phyloP scores from a whole-genome alignment of 2,329 filamentous ascomycete species.

The Volutella citrinella region DNA sequence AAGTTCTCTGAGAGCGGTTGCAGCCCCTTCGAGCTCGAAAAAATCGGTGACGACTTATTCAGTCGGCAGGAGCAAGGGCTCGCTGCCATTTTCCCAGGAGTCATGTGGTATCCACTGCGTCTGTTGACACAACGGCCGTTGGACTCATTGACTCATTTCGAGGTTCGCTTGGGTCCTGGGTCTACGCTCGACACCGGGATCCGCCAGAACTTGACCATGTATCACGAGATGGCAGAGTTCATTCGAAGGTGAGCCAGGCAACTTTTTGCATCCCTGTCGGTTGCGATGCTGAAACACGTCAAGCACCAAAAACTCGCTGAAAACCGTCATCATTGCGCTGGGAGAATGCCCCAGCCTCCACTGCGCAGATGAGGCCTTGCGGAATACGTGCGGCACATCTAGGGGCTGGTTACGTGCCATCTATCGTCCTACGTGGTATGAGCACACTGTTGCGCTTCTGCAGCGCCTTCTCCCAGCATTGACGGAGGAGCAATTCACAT shows the following conservation, averaged over 20 bases:
- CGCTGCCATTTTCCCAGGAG: not conserved
- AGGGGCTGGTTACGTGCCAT: not conserved
- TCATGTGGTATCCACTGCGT: constrained; percentile 1
- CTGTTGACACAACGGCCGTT: not conserved
- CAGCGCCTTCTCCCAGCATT: not conserved
- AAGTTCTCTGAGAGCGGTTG: not conserved
- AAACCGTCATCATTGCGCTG: not conserved
- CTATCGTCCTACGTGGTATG: constrained; percentile 2
- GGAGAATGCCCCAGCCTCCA: not conserved
- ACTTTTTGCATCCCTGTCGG: not conserved
- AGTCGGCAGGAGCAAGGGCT: not conserved
- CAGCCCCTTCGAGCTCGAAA: not conserved
- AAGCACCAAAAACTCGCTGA: not conserved
- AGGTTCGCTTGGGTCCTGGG: not conserved
- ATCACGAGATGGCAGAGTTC: not conserved
- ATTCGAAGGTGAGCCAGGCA: not conserved
- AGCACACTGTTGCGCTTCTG: not conserved
- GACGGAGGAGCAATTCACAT: not conserved
- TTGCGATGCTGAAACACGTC: not conserved
- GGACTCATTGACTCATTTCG: not conserved
- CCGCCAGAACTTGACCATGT: not conserved
- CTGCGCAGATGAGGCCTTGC: not conserved
- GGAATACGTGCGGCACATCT: not conserved
- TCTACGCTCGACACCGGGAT: not conserved
- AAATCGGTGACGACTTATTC: not conserved